Evolutionary conservation across 1,284 basidiomycete species (phyloP), one percentile per base, ranked within the genome.

Genomic region (Rhodotorula sp.): DNA sequence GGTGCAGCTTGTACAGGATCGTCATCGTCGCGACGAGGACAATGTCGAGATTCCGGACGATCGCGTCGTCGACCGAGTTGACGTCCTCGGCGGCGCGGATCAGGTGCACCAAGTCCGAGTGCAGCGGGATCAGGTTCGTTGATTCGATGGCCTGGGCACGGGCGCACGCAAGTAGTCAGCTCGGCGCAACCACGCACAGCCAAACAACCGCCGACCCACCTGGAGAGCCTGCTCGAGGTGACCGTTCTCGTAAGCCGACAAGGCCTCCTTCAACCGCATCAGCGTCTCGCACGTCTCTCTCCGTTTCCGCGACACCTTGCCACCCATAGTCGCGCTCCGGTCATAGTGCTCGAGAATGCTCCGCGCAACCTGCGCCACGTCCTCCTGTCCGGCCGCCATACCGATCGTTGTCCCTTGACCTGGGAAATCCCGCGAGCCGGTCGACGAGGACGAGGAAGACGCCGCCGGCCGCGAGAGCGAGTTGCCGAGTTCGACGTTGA

Each of bases 21-120:
- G 94, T 92, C 95, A 98, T 99, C n/a, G 91, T 90, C 65, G 95
- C 86, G 42, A 93, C 87, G 51, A 98, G 85, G 79, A 96, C 91
- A 7, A 88, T 87, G 78, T 93, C 91, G 79, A 98, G 83, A 82
- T 96, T 98, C 73, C 90, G 86, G 74, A 95, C 91, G 77, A 98
- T 84, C 7, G 90, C 86, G 69, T 85, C 84, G 78, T 97, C 93
- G 68, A 96, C 89, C 53, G 91, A 87, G 80, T 90, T 90, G 83
- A 97, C 95, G 77, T 94, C 91, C 78, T 96, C 92, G 8, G 93
- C 91, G 68, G 90, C 87, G 67, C 89, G 86, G 46, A 91, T 93
- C 77, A 95, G 93, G 78, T 89, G 88, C 20, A 88, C 87, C 12
- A 95, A 86, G 77, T 98, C 95, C 18, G 88, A 88, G n/a, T 61